Conservation (phyloP, 2,329 filamentous ascomycete species). For the Alternaria sp. region DNA sequence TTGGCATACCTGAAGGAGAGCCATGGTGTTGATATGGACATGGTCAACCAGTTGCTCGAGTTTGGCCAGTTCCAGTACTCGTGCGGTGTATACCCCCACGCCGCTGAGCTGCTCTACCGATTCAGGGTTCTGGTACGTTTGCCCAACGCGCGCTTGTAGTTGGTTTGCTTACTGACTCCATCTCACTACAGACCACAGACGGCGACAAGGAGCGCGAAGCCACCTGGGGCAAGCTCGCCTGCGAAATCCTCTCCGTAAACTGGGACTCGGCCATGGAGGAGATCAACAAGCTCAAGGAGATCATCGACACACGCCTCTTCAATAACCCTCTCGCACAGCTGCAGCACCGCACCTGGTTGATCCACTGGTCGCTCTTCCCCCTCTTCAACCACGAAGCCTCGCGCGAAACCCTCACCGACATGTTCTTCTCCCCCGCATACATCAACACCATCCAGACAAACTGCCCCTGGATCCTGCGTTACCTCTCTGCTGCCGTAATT, state of each 20-base stretch:
- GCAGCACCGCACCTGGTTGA: conserved; percentile 93
- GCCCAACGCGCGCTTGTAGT: neutral
- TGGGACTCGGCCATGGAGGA: conserved; percentile 86
- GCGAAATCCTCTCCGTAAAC: conserved; percentile 91
- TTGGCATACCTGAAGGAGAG: conserved; percentile 97
- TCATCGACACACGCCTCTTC: conserved; percentile 93
- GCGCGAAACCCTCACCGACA: conserved; percentile 88
- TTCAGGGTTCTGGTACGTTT: conserved; percentile 80
- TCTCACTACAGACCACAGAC: conserved; percentile 73
- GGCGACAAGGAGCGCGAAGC: conserved; percentile 96
- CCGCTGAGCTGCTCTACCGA: conserved; percentile 92
- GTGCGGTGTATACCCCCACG: conserved; percentile 90
- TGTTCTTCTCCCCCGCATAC: conserved; percentile 96
- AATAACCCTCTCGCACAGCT: conserved; percentile 96
- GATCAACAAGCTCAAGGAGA: conserved; percentile 69
- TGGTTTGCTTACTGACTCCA: conserved; percentile 7
- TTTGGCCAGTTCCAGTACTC: conserved; percentile 98
- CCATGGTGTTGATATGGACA: conserved; percentile 91
- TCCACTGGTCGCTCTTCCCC: conserved; percentile 98
- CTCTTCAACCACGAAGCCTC: conserved; percentile 97
- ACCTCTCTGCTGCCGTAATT: conserved; percentile 92
- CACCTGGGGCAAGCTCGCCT: conserved; percentile 97
- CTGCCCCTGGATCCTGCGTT: conserved; percentile 95
- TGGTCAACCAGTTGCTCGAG: conserved; percentile 95
- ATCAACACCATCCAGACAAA: conserved; percentile 99